These are phyloP conservation scores for Curvularia spicifera DNA, from an alignment of 2,329 filamentous ascomycete species.

Conservation along the genomic window DNA sequence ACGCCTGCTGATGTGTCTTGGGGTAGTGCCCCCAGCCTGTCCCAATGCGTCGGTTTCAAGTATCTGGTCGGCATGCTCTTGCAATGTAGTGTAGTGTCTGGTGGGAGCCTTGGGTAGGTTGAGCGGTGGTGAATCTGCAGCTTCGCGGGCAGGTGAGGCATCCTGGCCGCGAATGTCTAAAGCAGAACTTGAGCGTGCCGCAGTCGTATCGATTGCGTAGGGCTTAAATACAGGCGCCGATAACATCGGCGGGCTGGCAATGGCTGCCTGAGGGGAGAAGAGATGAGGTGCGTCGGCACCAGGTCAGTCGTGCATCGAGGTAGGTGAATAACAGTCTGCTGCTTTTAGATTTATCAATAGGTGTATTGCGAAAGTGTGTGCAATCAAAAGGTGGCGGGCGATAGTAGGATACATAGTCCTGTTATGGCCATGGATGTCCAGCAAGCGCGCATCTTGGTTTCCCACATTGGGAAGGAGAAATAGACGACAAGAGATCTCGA, in stretches of 20 bases:
- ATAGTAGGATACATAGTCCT: constrained; percentile 15
- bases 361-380: constrained; percentile 4
- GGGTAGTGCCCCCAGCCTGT: constrained; percentile 17
- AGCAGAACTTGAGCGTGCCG: constrained; percentile 8
- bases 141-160: constrained; percentile 12
- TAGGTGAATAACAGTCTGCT: not conserved
- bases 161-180: constrained; percentile 7
- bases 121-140: constrained; percentile 1
- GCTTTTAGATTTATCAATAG: constrained; percentile 6
- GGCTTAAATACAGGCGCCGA: constrained; percentile 12
- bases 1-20: constrained; percentile 30
- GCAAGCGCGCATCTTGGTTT: constrained; percentile 22
- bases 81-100: constrained; percentile 33
- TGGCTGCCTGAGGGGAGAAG: constrained; percentile 12
- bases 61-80: constrained; percentile 36
- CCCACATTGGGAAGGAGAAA: constrained; percentile 38
- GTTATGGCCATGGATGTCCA: constrained; percentile 17
- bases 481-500: constrained; percentile 28
- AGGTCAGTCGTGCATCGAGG: constrained; percentile 20
- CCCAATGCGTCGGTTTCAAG: constrained; percentile 3
- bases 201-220: constrained; percentile 12
- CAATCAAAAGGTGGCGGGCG: constrained; percentile 6
- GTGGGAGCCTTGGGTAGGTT: constrained; percentile 14
- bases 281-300: constrained; percentile 18
- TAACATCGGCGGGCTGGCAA: constrained; percentile 24